These are phyloP conservation scores for Margaritispora aquatica DNA, from an alignment of 495 filamentous ascomycete species.

Conservation along the genomic window DNA sequence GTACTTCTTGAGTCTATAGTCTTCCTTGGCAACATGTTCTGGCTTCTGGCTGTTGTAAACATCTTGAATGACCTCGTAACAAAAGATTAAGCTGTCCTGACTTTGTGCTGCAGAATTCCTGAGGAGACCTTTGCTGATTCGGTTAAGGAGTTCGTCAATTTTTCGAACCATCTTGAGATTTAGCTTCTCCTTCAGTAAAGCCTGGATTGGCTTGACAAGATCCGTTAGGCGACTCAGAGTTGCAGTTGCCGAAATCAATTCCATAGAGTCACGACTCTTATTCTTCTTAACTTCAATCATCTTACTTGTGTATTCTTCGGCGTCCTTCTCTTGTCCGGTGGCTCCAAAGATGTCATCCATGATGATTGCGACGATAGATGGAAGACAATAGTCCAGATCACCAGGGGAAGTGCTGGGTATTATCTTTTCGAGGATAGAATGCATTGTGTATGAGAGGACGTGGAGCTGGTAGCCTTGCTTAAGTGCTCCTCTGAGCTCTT, in stretches of 20 bases:
- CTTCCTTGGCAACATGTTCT: slow-evolving; percentile 37
- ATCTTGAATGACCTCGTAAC: slow-evolving; percentile 86
- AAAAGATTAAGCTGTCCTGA: slow-evolving; percentile 80
- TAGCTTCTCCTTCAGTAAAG: slow-evolving; percentile 74
- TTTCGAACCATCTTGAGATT: slow-evolving; percentile 73
- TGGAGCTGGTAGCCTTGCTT: slow-evolving; percentile 86
- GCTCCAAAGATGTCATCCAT: slow-evolving; percentile 98
- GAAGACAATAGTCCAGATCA: slow-evolving; percentile 82
- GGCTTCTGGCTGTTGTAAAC: slow-evolving; percentile 56
- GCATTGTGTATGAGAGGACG: slow-evolving; percentile 89
- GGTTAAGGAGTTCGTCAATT: slow-evolving; percentile 80
- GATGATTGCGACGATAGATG: slow-evolving; percentile 69
- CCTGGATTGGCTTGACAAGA: slow-evolving; percentile 69
- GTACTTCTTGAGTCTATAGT: slow-evolving; percentile 62
- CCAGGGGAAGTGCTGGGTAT: slow-evolving; percentile 72
- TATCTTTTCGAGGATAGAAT: slow-evolving; percentile 76
- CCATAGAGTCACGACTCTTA: slow-evolving; percentile 97
- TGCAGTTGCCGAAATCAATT: slow-evolving; percentile 75
- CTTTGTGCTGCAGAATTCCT: slow-evolving; percentile 70
- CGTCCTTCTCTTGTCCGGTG: slow-evolving; percentile 96
- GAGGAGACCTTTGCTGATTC: slow-evolving; percentile 75
- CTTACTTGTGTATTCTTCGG: slow-evolving; percentile 86
- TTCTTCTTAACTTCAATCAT: slow-evolving; percentile 98
- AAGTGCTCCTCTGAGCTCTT: slow-evolving; percentile 79
- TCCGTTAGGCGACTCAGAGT: slow-evolving; percentile 67